Base-by-base conservation (phyloP, 257 asterid genomes). In the Salvia hispanica region DNA sequence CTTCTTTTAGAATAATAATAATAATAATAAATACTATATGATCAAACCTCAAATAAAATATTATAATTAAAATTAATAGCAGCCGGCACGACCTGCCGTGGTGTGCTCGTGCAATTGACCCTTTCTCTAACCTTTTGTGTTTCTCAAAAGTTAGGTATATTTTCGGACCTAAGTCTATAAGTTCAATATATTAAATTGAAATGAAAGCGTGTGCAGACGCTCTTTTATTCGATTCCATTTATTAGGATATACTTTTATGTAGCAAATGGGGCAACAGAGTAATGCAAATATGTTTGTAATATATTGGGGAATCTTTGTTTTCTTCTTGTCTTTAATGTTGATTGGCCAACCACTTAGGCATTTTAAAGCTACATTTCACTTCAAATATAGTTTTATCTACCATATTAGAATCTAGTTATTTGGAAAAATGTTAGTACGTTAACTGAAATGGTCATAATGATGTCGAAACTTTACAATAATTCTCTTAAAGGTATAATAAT, bases 291-390 rank as follows among this genome's bases (percentile, higher is more conserved):
- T 40, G 14, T 28, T 40, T 33, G 28, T 64, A 56, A 44, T 28
- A 40, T 15, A 58, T 52, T 48, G 58, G 47, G 77, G 74, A 66
- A 71, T 76, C 69, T 62, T 50, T 59, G 72, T 70, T 75, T 75
- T 64, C 76, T 65, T 76, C 74, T 60, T 67, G 63, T 66, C 73
- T 60, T 16, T 58, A 37, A 59, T 47, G 71, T 21, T 36, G 67
- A 40, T 62, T 67, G 68, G 42, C 82, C 77, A 73, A 73, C 82
- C 76, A 77, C 82, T 69, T 40, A 42, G 50, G 62, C 59, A 56
- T 47, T 72, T 6, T 7, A 52, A 61, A 37, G 53, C 65, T 72
- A 67, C 75, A 67, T 72, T 70, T 50, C 67, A 77, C 68, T 78
- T 16, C 36, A 72, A 66, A 68, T 54, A 7, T 58, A 59, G 4